Percentiles rank a stretch among this genome's conserved stretches.
These are phyloP conservation scores for Saturnispora kantuleensis DNA, from an alignment of 805 yeast genomes.

Conservation along the genomic window DNA sequence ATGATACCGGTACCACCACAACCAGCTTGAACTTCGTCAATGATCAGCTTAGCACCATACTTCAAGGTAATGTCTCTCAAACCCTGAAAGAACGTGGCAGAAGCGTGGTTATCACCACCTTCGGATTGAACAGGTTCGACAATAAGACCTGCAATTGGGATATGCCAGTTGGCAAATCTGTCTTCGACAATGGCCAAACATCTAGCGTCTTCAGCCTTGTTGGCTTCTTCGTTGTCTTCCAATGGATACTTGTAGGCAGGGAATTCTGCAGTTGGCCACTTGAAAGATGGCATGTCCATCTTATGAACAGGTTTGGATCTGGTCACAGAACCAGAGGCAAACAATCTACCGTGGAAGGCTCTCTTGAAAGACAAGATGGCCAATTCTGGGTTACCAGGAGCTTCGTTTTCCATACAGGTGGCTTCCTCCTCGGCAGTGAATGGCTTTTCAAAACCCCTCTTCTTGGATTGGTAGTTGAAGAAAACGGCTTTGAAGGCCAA, in stretches of 20 bases:
- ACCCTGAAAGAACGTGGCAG: constrained; percentile 70
- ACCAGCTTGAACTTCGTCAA: constrained; percentile 88
- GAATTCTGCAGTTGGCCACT: constrained; percentile 96
- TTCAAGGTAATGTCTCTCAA: constrained; percentile 65
- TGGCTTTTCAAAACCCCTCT: constrained; percentile 52
- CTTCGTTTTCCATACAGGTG: constrained; percentile 67
- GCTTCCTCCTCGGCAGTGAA: constrained; percentile 61
- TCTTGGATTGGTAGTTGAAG: constrained; percentile 61
- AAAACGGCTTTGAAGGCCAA: constrained; percentile 85
- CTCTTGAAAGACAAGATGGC: constrained; percentile 79
- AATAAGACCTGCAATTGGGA: constrained; percentile 80
- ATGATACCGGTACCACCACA: constrained; percentile 77
- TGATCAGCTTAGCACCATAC: constrained; percentile 60
- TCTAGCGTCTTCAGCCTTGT: constrained; percentile 69
- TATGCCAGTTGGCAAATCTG: constrained; percentile 53
- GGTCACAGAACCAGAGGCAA: constrained; percentile 85
- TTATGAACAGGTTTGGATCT: constrained; percentile 94
- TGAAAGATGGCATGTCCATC: constrained; percentile 83
- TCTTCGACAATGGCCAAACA: constrained; percentile 71
- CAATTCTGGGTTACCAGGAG: constrained; percentile 84
- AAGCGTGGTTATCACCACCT: constrained; percentile 88
- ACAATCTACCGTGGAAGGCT: constrained; percentile 92
- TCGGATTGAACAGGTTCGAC: constrained; percentile 89
- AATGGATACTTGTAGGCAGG: constrained; percentile 64
- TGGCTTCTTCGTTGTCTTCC: constrained; percentile 76